Base-by-base conservation (phyloP, 2,329 filamentous ascomycete species). In the Herpotrichia juniperi region DNA sequence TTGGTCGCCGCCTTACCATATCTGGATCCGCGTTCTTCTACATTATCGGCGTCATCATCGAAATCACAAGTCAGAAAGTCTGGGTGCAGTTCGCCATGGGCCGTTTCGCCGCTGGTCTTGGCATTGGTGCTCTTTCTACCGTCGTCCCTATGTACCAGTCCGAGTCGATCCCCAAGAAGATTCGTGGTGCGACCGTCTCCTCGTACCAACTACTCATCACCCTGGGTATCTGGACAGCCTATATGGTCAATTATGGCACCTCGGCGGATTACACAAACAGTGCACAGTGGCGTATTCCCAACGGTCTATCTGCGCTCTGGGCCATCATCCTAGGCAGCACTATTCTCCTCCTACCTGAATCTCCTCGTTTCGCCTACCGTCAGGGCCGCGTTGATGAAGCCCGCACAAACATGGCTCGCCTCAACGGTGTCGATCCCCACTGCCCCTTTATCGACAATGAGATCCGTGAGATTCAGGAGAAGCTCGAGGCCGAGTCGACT, bases 121-220 rank as follows among this genome's bases (percentile, higher is more conserved):
- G 86, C 16, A 83, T 89, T 47, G 87, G 87, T 25, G 79, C 83
- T 14, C 75, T 88, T 0, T 86, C 83, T 16, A 83, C 87, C 35
- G 74, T 84, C 14, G 67, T 68, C 12, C 70, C 69, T 7, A 70
- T 89, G 83, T 89, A 89, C 61, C 85, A 88, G 69, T 82, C 80
- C 16, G 87, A 89, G 71, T 84, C 81, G 49, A 81, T 82, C 8
- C 87, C 87, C 0, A 79, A 83, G 48, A 79, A 84, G 51, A 82
- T 89, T 51, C 83, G 87, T 59, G 85, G 84, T 59, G 77, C 85
- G 5, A 77, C 88, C 35, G 80, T 89, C 42, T 61, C 81, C 1
- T 81, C 79, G 21, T 89, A 88, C 67, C 87, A 89, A 75, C 79
- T 89, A 3, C 83, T 88, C 68, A 85, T 89, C 63, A 89, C 86